Evolutionary conservation across 768 basidiomycete species (phyloP).

Genomic region (Collybia nuda): DNA sequence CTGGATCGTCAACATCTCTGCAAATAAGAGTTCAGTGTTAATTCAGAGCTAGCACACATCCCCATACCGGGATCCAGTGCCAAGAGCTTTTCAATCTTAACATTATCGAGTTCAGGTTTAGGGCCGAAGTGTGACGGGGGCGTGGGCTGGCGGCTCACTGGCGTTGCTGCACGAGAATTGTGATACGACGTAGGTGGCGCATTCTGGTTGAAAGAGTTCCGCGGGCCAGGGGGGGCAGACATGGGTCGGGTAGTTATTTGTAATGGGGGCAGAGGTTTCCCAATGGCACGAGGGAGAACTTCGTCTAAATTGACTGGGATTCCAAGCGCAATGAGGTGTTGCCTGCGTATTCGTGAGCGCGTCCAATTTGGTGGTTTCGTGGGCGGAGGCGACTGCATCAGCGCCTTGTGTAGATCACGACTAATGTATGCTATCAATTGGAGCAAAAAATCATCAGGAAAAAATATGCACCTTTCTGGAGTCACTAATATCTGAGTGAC

Average conservation of each 20-base stretch:
- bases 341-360: constrained; percentile 85
- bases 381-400: constrained; percentile 71
- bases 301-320: constrained; percentile 96
- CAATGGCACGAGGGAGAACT: constrained; percentile 67
- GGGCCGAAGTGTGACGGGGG: constrained; percentile 59
- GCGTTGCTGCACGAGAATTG: constrained; percentile 56
- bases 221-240: constrained; percentile 74
- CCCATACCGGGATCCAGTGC: constrained; percentile 63
- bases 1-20: constrained; percentile 73
- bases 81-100: constrained; percentile 65
- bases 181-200: constrained; percentile 33
- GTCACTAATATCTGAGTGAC: constrained; percentile 76
- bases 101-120: constrained; percentile 71
- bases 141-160: constrained; percentile 33
- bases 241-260: constrained; percentile 82
- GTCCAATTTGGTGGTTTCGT: constrained; percentile 93
- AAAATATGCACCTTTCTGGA: constrained; percentile 61
- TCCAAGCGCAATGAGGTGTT: constrained; percentile 88
- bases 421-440: constrained; percentile 37
- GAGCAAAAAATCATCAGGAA: constrained; percentile 2
- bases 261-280: constrained; percentile 72
- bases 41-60: constrained; percentile 1
- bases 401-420: constrained; percentile 73
- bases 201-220: constrained; percentile 33
- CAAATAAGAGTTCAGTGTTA: not conserved